Conservation (phyloP, 2,329 filamentous ascomycete genomes). For the Magnaporthales sp. region DNA sequence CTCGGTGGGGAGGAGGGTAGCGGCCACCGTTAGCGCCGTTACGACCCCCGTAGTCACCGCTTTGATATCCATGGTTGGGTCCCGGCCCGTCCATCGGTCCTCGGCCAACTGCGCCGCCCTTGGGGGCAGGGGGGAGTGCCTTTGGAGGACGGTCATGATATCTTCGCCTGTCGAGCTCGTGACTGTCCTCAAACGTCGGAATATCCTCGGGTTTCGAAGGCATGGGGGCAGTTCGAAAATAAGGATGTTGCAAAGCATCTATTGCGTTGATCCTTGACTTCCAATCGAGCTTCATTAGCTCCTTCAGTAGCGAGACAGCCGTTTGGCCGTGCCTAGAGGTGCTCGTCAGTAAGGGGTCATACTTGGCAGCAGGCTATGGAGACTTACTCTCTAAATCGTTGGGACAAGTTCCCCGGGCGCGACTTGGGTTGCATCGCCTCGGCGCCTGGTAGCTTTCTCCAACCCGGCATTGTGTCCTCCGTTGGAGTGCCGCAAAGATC, state of each 20-base stretch:
- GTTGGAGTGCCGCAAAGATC: conserved; percentile 84
- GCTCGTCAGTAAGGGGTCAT: conserved; percentile 10
- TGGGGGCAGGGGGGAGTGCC: conserved; percentile 79
- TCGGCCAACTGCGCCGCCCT: conserved; percentile 81
- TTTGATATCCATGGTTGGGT: conserved; percentile 41
- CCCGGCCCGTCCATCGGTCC: conserved; percentile 41
- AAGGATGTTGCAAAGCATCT: conserved; percentile 85
- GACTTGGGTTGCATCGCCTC: conserved; percentile 60
- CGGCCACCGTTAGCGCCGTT: conserved; percentile 40
- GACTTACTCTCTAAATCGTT: conserved; percentile 62
- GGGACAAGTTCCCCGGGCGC: conserved; percentile 56
- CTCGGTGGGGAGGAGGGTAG: conserved; percentile 28
- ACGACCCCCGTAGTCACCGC: conserved; percentile 37
- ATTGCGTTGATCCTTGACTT: conserved; percentile 81
- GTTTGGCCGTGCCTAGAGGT: conserved; percentile 50
- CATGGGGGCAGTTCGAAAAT: conserved; percentile 72
- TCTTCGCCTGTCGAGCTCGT: conserved; percentile 90
- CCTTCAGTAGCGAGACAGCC: conserved; percentile 70
- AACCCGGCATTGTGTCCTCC: conserved; percentile 88
- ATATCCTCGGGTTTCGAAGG: conserved; percentile 79
- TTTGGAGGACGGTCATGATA: conserved; percentile 73
- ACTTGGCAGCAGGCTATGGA: background rate
- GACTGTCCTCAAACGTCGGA: conserved; percentile 88
- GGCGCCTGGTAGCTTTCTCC: conserved; percentile 72
- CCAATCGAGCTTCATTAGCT: conserved; percentile 86